phyloP scores from a whole-genome alignment of 2,329 filamentous ascomycete genomes.

The Diaporthe australafricana region DNA sequence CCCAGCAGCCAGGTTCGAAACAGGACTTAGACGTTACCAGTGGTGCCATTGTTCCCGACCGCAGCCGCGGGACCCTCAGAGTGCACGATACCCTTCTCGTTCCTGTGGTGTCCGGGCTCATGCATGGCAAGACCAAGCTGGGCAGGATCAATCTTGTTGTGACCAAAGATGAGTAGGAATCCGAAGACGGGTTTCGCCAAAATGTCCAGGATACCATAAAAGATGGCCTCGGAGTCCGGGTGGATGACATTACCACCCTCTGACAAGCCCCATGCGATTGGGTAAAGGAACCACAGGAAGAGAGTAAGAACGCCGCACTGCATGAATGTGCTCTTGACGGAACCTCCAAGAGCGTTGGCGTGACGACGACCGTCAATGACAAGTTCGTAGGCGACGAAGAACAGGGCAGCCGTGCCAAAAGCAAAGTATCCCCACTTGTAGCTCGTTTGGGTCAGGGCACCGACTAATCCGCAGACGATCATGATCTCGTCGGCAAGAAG shows the following conservation, averaged over 20 bases:
- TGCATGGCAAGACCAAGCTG: constrained; percentile 63
- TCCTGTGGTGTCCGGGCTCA: constrained; percentile 35
- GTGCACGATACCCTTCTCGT: constrained; percentile 21
- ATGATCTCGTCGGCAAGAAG: constrained; percentile 74
- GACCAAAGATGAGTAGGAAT: constrained; percentile 69
- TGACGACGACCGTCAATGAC: constrained; percentile 66
- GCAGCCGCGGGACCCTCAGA: background rate
- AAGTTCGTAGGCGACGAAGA: constrained; percentile 71
- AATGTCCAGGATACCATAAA: constrained; percentile 76
- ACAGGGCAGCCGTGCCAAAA: constrained; percentile 65
- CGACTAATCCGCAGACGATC: constrained; percentile 75
- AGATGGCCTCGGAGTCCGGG: constrained; percentile 74
- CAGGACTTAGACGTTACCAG: background rate
- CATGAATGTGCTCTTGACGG: constrained; percentile 65
- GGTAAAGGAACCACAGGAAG: constrained; percentile 73
- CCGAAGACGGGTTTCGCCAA: constrained; percentile 74
- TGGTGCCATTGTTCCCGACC: background rate
- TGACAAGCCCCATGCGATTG: constrained; percentile 71
- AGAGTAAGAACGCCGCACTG: constrained; percentile 69
- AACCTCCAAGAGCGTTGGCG: constrained; percentile 63
- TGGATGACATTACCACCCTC: constrained; percentile 75
- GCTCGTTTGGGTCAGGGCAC: constrained; percentile 68
- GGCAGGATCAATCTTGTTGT: constrained; percentile 70
- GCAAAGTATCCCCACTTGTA: constrained; percentile 79
- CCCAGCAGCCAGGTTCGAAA: too few species aligned